Conservation (phyloP, 129 eudicot species). For the Apium graveolens region DNA sequence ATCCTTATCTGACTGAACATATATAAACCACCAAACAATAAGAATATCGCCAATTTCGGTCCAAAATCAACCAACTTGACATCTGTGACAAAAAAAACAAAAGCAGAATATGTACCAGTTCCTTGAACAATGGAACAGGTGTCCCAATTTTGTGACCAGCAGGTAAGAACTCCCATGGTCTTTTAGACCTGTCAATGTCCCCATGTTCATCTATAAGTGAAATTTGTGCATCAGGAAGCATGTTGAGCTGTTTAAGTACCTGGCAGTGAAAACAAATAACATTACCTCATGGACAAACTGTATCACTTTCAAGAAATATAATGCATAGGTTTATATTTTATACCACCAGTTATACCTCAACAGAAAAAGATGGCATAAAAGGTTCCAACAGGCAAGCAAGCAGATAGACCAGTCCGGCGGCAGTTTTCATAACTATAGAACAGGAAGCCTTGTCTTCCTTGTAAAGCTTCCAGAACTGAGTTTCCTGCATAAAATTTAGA, state of each 20-base stretch:
- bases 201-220: constrained; percentile 74
- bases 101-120: constrained; percentile 47
- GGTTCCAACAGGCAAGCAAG: constrained; percentile 90
- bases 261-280: constrained; percentile 8
- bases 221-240: constrained; percentile 39
- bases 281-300: not conserved
- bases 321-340: not conserved
- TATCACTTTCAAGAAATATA: not conserved
- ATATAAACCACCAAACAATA: not conserved
- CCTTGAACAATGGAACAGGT: constrained; percentile 82
- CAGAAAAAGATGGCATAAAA: constrained; percentile 83
- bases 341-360: constrained; percentile 42
- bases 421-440: constrained; percentile 81
- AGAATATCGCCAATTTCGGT: constrained; percentile 1
- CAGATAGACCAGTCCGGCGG: constrained; percentile 81
- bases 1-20: constrained; percentile 76
- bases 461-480: constrained; percentile 95
- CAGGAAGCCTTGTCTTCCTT: constrained; percentile 71
- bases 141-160: constrained; percentile 80
- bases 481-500: constrained; percentile 41
- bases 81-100: not conserved
- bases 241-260: constrained; percentile 91
- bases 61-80: not conserved
- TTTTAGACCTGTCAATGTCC: constrained; percentile 56
- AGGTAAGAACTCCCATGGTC: constrained; percentile 82